Base-by-base conservation (phyloP, 169 alveolate genomes). In the Eimeria necatrix region DNA sequence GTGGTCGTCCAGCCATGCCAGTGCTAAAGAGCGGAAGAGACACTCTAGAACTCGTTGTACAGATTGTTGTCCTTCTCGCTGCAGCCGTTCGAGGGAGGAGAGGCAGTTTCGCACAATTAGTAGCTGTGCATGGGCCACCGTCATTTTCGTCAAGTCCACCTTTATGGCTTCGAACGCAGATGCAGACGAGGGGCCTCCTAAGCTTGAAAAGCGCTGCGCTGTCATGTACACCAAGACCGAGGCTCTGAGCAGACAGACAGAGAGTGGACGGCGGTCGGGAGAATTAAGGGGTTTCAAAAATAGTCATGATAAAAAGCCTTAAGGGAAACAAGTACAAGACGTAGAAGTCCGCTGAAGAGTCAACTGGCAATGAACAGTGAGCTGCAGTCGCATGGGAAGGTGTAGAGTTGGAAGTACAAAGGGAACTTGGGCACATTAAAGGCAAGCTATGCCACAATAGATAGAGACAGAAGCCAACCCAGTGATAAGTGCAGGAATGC, bases 51-150 rank as follows among this genome's bases (percentile, higher is more conserved):
- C 83, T 12, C 24, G 24, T 8, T 53, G 83, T 12, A 61, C 84
- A 49, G n/a, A 53, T 6, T 2, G 26, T 3, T 9, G 49, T 20
- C 26, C 71, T 12, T 10, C 70, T 22, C 68, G 20, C 22, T 68
- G 16, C n/a, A 68, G 18, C 26, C 24, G 73, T 9, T 86, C 84
- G 6, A 86, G 48, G 14, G 12, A 24, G 46, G 32, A 12, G 46
- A 68, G 94, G 64, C 81, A 93, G 32, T 22, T 9, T 12, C 49
- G 90, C 60, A 93, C 32, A 46, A 94, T 52, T 4, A 94, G 24
- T 26, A 94, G 89, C 8, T 83, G 91, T 14, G 96, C 93, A 41
- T 94, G 96, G n/a, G 96, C 94, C 14, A 22, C 26, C 2, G 91
- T 85, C 80, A 94, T 41, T 8, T 81, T 56, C 24, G 93, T 59